A percentile compares a stretch with the other conserved stretches of the same genome.
phyloP scores from a whole-genome alignment of 768 basidiomycete genomes.

The Agaricus blazei region DNA sequence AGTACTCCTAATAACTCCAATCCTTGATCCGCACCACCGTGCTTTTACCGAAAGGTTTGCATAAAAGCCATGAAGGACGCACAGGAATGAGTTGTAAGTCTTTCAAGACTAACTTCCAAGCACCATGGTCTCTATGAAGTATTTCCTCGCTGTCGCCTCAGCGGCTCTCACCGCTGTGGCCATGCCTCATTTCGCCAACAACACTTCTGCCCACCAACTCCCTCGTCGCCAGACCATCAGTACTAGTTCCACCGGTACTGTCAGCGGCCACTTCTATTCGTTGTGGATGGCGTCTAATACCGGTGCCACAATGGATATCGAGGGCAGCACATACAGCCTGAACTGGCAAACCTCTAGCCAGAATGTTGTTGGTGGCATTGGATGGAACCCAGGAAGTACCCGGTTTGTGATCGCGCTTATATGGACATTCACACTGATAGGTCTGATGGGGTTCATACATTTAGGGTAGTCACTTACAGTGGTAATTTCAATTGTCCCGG shows the following conservation, averaged over 20 bases:
- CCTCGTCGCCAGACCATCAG: constrained; percentile 19
- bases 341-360: constrained; percentile 25
- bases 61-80: no score
- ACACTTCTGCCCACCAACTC: constrained; percentile 10
- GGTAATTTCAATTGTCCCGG: constrained; percentile 32
- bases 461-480: constrained; percentile 32
- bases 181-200: constrained; percentile 17
- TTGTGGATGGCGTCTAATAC: constrained; percentile 25
- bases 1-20: no score
- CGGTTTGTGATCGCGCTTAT: constrained; percentile 13
- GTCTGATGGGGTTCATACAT: no score
- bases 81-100: no score
- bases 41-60: no score
- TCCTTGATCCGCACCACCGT: no score
- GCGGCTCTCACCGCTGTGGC: constrained; percentile 16
- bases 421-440: not conserved
- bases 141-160: constrained; percentile 12
- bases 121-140: constrained; percentile 9
- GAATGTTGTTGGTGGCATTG: constrained; percentile 35
- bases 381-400: constrained; percentile 30
- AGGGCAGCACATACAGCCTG: constrained; percentile 24
- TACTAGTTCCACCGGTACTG: constrained; percentile 20
- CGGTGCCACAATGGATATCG: constrained; percentile 26
- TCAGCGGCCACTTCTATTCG: constrained; percentile 32
- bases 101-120: no score